Evolutionary conservation across 352 stramenopile species (phyloP).

Genomic region (Phytophthora macrochlamydospora): DNA sequence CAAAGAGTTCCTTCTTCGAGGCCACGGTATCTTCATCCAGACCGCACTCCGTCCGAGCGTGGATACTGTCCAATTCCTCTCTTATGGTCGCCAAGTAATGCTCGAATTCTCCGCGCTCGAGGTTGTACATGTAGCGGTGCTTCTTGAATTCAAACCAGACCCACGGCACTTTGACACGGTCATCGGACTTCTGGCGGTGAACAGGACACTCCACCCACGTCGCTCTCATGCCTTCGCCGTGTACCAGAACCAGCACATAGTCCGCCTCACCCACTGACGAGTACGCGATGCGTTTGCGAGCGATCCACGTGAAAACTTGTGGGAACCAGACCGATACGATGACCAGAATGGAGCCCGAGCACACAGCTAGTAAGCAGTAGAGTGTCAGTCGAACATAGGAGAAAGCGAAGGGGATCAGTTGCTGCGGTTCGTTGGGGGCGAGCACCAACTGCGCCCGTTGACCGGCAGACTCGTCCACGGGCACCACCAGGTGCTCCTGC

Average conservation of each 20-base stretch:
- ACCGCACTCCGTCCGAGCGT: constrained; percentile 22
- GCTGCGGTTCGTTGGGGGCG: constrained; percentile 43
- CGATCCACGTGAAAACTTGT: constrained; percentile 66
- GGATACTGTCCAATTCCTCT: constrained; percentile 38
- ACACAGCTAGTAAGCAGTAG: constrained; percentile 40
- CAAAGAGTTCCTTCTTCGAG: constrained; percentile 42
- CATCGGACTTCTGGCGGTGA: constrained; percentile 28
- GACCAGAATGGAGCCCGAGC: constrained; percentile 30
- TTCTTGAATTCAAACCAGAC: constrained; percentile 78
- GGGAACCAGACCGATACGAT: constrained; percentile 65
- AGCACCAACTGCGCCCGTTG: constrained; percentile 48
- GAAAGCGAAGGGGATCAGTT: constrained; percentile 44
- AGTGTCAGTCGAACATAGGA: constrained; percentile 37
- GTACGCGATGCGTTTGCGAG: constrained; percentile 30
- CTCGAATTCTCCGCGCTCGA: constrained; percentile 52
- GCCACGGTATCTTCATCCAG: constrained; percentile 25
- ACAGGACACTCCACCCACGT: constrained; percentile 49
- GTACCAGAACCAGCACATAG: constrained; percentile 49
- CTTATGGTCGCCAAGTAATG: constrained; percentile 45
- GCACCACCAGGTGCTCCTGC: constrained; percentile 51
- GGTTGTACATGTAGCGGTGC: constrained; percentile 65
- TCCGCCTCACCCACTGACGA: constrained; percentile 43
- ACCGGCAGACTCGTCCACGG: constrained; percentile 43
- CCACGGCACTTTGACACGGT: constrained; percentile 33
- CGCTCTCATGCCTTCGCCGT: constrained; percentile 43